phyloP scores from a whole-genome alignment of 306 rosid genomes.

The Mucuna pruriens region DNA sequence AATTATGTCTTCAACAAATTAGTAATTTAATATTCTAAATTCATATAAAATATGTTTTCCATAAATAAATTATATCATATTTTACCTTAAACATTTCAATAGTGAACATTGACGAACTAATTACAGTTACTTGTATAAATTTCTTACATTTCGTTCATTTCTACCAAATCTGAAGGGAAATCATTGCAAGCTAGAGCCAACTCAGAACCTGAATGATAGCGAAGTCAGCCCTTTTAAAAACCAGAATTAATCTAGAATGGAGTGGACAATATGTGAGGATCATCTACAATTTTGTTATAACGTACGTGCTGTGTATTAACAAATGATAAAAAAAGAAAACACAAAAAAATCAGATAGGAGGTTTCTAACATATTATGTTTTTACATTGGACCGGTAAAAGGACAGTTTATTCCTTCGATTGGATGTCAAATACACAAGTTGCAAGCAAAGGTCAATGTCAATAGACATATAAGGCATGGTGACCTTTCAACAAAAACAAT shows the following conservation, averaged over 20 bases:
- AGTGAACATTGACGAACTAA: no score
- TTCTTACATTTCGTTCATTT: no score
- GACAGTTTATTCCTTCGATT: not conserved
- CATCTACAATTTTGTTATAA: not conserved
- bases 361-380: not conserved
- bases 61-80: no score
- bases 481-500: not conserved
- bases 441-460: conserved; percentile 10
- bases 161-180: not conserved
- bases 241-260: not conserved
- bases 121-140: no score
- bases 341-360: not conserved
- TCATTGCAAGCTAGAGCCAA: not conserved
- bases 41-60: no score
- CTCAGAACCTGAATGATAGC: not conserved
- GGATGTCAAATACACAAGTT: conserved; percentile 17
- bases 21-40: no score
- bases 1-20: no score
- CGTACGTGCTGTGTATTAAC: not conserved
- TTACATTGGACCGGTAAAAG: not conserved
- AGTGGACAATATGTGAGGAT: not conserved
- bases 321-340: no score
- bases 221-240: not conserved
- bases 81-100: no score
- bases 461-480: not conserved